These are phyloP conservation scores for Microstegium vimineum DNA, from an alignment of 176 grass and related monocot genomes.

Conservation along the genomic window DNA sequence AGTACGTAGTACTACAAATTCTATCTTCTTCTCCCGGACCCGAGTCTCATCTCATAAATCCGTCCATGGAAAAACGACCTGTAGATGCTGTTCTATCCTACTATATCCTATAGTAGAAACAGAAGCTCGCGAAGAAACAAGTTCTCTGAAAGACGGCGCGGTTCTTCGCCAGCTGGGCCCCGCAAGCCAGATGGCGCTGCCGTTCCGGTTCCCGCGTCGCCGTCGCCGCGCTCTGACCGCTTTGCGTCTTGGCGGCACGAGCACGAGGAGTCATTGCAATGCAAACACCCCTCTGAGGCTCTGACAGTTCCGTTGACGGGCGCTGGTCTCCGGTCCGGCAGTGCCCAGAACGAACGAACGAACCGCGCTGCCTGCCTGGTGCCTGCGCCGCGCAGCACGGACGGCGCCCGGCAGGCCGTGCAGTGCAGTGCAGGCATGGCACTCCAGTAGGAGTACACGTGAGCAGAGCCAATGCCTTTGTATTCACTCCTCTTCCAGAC, in stretches of 20 bases:
- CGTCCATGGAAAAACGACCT: no score
- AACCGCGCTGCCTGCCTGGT: not conserved
- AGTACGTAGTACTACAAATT: no score
- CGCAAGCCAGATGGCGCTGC: no score
- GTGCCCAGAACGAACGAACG: not conserved
- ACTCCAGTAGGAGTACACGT: no score
- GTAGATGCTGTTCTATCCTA: not conserved
- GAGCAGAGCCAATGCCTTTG: slow-evolving; percentile 32
- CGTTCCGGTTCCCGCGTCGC: not conserved
- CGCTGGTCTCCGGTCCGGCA: not conserved
- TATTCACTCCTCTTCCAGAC: not conserved
- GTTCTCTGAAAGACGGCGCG: not conserved
- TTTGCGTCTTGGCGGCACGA: no score
- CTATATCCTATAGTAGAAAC: not conserved
- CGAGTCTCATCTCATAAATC: no score
- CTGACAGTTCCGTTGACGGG: not conserved
- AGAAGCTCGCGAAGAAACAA: not conserved
- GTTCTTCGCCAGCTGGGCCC: not conserved
- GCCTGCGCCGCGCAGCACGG: not conserved
- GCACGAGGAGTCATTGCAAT: no score
- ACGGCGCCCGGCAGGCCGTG: not conserved
- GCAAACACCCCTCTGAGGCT: no score
- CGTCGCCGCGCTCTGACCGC: no score
- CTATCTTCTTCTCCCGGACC: no score
- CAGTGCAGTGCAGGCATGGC: slow-evolving; percentile 31